These are phyloP conservation scores for Trametes maxima DNA, from an alignment of 768 basidiomycete genomes.

Conservation along the genomic window DNA sequence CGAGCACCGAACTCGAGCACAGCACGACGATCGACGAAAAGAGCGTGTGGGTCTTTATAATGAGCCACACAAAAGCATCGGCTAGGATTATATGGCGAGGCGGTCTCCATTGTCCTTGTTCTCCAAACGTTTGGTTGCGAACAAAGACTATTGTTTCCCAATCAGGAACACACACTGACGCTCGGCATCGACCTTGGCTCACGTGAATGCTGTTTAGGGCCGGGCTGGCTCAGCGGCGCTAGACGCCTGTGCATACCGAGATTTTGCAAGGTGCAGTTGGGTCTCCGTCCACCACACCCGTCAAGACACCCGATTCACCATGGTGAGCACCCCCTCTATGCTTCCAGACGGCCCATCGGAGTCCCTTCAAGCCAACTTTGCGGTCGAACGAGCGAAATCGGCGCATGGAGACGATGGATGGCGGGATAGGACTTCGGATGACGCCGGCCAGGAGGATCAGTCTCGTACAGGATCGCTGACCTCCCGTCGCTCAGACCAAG, in stretches of 20 bases:
- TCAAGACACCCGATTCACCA: constrained; percentile 39
- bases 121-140: not conserved
- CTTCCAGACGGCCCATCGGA: constrained; percentile 3
- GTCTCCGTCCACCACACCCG: constrained; percentile 27
- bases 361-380: constrained; percentile 6
- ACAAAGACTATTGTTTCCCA: constrained; percentile 22
- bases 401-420: constrained; percentile 35
- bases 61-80: constrained; percentile 4
- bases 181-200: not conserved
- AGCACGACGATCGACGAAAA: constrained; percentile 8
- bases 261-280: constrained; percentile 16
- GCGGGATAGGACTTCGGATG: constrained; percentile 31
- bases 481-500: constrained; percentile 69
- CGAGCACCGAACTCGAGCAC: constrained; percentile 18
- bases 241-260: constrained; percentile 14
- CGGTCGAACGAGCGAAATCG: constrained; percentile 15
- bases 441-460: constrained; percentile 7
- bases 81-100: not conserved
- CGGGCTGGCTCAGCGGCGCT: not conserved
- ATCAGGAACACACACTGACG: constrained; percentile 2
- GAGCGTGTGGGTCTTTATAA: not conserved
- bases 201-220: constrained; percentile 20
- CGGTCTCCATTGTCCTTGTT: constrained; percentile 21
- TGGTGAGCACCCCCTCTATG: constrained; percentile 35
- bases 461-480: constrained; percentile 23